phyloP scores from a whole-genome alignment of 805 yeast species.

The Lachancea sp. region DNA sequence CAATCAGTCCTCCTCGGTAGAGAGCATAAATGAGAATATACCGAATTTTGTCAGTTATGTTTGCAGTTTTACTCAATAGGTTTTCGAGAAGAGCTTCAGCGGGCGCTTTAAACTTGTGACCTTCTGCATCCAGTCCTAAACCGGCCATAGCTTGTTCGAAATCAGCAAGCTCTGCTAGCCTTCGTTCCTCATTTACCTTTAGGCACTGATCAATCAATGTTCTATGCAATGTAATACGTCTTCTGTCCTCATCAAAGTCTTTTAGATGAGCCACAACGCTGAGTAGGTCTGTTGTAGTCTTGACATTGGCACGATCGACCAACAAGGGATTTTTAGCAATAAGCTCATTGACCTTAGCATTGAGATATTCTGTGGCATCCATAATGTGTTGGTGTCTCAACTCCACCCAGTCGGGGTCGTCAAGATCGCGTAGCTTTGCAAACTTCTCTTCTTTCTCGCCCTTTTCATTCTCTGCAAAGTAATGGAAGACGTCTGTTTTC shows the following conservation, averaged over 20 bases:
- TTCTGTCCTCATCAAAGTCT: conserved; percentile 63
- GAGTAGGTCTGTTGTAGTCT: conserved; percentile 62
- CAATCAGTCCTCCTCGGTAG: conserved; percentile 75
- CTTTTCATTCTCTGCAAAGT: conserved; percentile 49
- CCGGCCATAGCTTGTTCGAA: conserved; percentile 80
- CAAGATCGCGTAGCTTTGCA: conserved; percentile 46
- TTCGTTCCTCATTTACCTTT: conserved; percentile 48
- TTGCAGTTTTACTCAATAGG: conserved; percentile 44
- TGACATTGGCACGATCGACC: conserved; percentile 59
- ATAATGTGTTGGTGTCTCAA: conserved; percentile 70
- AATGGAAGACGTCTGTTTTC: conserved; percentile 43
- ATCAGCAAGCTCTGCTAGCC: conserved; percentile 68
- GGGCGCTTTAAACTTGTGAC: conserved; percentile 51
- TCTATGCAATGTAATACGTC: conserved; percentile 53
- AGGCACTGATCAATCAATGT: conserved; percentile 60
- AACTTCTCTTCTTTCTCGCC: conserved; percentile 39
- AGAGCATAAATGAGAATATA: conserved; percentile 67
- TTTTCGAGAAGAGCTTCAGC: conserved; percentile 56
- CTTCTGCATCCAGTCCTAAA: conserved; percentile 63
- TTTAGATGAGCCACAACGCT: conserved; percentile 66
- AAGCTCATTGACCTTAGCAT: conserved; percentile 54
- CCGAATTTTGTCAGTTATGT: conserved; percentile 64
- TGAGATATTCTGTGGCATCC: conserved; percentile 60
- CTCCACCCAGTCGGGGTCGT: conserved; percentile 65
- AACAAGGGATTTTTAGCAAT: conserved; percentile 67